Conservation (phyloP, 306 rosid genomes). For the Quercus wislizeni region DNA sequence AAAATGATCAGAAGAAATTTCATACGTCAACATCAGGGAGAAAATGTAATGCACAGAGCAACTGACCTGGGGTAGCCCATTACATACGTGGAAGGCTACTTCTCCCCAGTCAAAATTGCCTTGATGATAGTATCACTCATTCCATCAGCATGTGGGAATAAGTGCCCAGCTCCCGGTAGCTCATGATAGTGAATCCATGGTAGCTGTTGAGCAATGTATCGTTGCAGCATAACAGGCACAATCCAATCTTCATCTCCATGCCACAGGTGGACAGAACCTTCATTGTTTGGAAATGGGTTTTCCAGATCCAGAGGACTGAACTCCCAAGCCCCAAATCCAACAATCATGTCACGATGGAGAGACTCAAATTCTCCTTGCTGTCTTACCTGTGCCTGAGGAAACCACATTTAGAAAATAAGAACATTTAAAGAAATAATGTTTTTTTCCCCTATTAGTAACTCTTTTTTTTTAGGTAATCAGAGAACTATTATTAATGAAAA, state of each 20-base stretch:
- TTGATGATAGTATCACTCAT: slow-evolving; percentile 43
- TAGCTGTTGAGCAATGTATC: slow-evolving; percentile 58
- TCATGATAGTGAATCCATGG: slow-evolving; percentile 91
- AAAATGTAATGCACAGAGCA: slow-evolving; percentile 10
- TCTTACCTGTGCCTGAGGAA: slow-evolving; percentile 48
- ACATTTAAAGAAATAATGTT: background rate
- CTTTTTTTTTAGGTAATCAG: too few relatives aligned
- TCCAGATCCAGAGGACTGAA: slow-evolving; percentile 65
- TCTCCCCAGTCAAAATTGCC: slow-evolving; percentile 41
- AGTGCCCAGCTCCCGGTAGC: slow-evolving; percentile 72
- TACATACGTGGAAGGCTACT: slow-evolving; percentile 21
- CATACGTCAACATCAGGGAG: slow-evolving; percentile 8
- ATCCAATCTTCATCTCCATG: slow-evolving; percentile 77
- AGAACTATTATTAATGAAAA: too few relatives aligned
- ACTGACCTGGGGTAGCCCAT: slow-evolving; percentile 17
- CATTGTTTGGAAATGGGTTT: slow-evolving; percentile 72
- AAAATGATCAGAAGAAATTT: slow-evolving; percentile 13
- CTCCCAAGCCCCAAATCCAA: slow-evolving; percentile 84
- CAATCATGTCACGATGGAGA: slow-evolving; percentile 52
- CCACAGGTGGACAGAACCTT: slow-evolving; percentile 81
- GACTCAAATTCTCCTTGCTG: slow-evolving; percentile 80
- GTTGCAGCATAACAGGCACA: slow-evolving; percentile 54
- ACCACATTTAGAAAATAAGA: slow-evolving; percentile 12
- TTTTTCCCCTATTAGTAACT: too few relatives aligned
- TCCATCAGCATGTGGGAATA: slow-evolving; percentile 51